Percentiles rank a stretch among this genome's conserved stretches.
These are phyloP conservation scores for Penstemon barbatus DNA, from an alignment of 257 asterid species.

Conservation along the genomic window DNA sequence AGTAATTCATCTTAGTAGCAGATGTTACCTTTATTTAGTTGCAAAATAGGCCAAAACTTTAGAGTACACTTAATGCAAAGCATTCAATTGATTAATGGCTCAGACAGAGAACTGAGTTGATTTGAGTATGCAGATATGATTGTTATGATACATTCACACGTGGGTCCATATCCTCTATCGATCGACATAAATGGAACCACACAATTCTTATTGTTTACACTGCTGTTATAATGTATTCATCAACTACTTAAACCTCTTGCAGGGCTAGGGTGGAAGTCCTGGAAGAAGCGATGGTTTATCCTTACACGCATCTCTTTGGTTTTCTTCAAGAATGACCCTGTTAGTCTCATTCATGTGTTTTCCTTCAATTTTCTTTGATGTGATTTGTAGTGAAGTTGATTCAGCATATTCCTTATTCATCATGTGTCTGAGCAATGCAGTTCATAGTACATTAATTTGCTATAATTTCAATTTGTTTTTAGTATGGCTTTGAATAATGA, in stretches of 20 bases:
- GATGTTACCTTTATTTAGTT: conserved; percentile 9
- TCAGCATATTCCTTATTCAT: conserved; percentile 15
- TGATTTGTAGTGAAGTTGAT: conserved; percentile 19
- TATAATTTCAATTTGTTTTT: conserved; percentile 21
- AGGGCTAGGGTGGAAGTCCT: conserved; percentile 96
- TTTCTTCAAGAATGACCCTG: conserved; percentile 94
- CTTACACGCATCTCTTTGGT: conserved; percentile 96
- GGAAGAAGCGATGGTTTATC: conserved; percentile 97
- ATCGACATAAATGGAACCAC: conserved; percentile 5
- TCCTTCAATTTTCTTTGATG: conserved; percentile 14
- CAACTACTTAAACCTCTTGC: conserved; percentile 40
- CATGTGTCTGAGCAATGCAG: conserved; percentile 13
- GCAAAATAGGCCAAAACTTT: background rate
- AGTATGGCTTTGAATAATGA: conserved; percentile 18
- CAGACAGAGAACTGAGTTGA: conserved; percentile 19
- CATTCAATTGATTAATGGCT: conserved; percentile 16
- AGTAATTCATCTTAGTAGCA: background rate
- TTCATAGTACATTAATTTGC: conserved; percentile 17
- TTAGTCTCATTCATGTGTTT: conserved; percentile 43
- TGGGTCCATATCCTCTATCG: conserved; percentile 1
- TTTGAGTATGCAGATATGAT: conserved; percentile 3
- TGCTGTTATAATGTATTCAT: conserved; percentile 21
- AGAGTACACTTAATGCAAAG: conserved; percentile 13
- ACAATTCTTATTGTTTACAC: background rate
- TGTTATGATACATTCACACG: conserved; percentile 4